Percentiles rank a stretch among this genome's conserved stretches.
phyloP scores from a whole-genome alignment of 164 flowering plant species.

The Umbellularia californica region DNA sequence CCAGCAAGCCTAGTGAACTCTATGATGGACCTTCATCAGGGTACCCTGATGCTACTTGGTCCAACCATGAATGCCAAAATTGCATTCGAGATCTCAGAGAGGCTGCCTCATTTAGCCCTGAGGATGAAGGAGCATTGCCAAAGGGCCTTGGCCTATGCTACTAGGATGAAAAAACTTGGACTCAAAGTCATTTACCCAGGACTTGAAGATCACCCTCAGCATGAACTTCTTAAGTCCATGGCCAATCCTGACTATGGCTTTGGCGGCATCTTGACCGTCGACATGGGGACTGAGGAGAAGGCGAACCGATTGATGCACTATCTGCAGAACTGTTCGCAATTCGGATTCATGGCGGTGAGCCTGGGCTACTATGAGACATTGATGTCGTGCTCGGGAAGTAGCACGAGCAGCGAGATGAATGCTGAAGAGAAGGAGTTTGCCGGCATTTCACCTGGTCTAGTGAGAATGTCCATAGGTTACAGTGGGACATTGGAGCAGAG shows the following conservation, averaged over 20 bases:
- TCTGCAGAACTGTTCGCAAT: slow-evolving; percentile 68
- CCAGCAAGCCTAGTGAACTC: slow-evolving; percentile 73
- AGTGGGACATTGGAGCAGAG: slow-evolving; percentile 79
- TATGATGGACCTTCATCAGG: slow-evolving; percentile 93
- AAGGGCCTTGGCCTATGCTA: slow-evolving; percentile 64
- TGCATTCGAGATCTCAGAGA: slow-evolving; percentile 78
- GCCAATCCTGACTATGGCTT: slow-evolving; percentile 68
- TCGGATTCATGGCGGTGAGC: slow-evolving; percentile 93
- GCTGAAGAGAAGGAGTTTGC: slow-evolving; percentile 61
- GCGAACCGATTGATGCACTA: slow-evolving; percentile 69
- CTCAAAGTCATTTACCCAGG: slow-evolving; percentile 91
- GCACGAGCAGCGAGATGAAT: slow-evolving; percentile 87
- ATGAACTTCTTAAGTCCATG: slow-evolving; percentile 47
- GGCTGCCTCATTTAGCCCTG: slow-evolving; percentile 76
- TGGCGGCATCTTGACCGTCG: slow-evolving; percentile 75
- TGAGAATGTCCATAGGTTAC: slow-evolving; percentile 90
- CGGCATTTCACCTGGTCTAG: slow-evolving; percentile 82
- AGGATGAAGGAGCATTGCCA: slow-evolving; percentile 85
- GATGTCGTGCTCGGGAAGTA: slow-evolving; percentile 94
- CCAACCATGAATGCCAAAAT: slow-evolving; percentile 96
- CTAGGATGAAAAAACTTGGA: slow-evolving; percentile 75
- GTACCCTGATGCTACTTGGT: slow-evolving; percentile 79
- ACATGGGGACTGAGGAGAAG: slow-evolving; percentile 80
- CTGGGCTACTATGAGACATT: slow-evolving; percentile 94
- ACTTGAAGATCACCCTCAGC: slow-evolving; percentile 81